Base-by-base conservation (phyloP, 257 asterid species). In the Anisodus acutangulus region DNA sequence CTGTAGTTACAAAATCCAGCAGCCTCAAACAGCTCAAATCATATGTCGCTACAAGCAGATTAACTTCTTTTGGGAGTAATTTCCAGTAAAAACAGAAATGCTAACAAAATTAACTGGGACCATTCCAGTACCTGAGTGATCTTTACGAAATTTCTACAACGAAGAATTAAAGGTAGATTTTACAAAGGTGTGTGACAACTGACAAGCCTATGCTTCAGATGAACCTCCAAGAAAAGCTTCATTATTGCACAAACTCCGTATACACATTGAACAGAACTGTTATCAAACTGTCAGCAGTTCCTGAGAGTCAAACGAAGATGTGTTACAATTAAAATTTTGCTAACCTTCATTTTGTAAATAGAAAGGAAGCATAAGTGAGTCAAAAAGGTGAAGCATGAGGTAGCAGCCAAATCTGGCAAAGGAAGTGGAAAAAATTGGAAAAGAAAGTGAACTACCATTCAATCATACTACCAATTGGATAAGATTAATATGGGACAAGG, bases 201-300 rank as follows among this genome's bases (percentile, higher is more conserved):
- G 35, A 31, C 82, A 53, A 78, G 64, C 64, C 64, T 31, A 53
- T 53, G 13, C 15, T 7, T 64, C 31, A 51, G 47, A 53, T 78
- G 26, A 78, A 78, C 64, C 64, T 78, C 49, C 62, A 51, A 76
- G 8, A 6, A 78, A 78, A 51, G 62, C 47, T 13, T 78, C 81
- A 26, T 78, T 26, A 78, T 19, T 78, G 64, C 64, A 53, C 82
- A 11, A 51, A 53, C 82, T 78, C 64, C 82, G 26, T 78, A 54
- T 78, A 78, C 64, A 53, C 64, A 78, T 53, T 51, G 64, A 16
- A 51, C 31, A 15, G 49, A 51, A 78, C 64, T 78, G 26, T 26
- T 6, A 26, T 78, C 82, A 78, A 78, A 78, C 49, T 78, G 41
- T 78, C 64, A 78, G 82, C 64, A 78, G 31, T 53, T 78, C 82